Conservation (phyloP, 768 basidiomycete species). For the Xerocomellus intermedius region DNA sequence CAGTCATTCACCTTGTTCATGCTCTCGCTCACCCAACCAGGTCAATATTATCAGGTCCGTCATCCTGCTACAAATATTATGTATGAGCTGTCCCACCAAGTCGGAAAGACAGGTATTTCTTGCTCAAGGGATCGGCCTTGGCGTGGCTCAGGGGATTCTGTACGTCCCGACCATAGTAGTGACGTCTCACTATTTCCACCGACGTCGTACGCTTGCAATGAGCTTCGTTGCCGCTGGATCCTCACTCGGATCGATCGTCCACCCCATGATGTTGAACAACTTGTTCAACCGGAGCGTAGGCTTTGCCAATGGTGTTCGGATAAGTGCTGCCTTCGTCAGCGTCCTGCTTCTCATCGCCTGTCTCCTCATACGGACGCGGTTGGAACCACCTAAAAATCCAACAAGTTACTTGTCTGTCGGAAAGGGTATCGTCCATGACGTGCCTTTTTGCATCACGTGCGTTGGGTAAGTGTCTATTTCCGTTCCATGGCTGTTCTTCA, state of each 20-base stretch:
- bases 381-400: slow-evolving; percentile 30
- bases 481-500: neutral
- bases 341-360: slow-evolving; percentile 35
- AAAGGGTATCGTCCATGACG: slow-evolving; percentile 13
- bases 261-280: slow-evolving; percentile 34
- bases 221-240: slow-evolving; percentile 42
- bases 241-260: slow-evolving; percentile 27
- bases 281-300: slow-evolving; percentile 14
- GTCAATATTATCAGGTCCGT: slow-evolving; percentile 43
- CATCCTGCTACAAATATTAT: neutral
- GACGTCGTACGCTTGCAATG: slow-evolving; percentile 42
- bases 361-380: slow-evolving; percentile 38
- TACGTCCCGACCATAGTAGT: slow-evolving; percentile 46
- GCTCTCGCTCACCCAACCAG: slow-evolving; percentile 43
- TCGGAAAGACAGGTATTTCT: slow-evolving; percentile 42
- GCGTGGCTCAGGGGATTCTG: slow-evolving; percentile 45
- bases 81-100: neutral
- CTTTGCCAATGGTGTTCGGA: slow-evolving; percentile 51
- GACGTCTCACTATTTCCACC: slow-evolving; percentile 45
- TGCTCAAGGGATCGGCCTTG: slow-evolving; percentile 46
- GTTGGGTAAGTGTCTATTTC: slow-evolving; percentile 18
- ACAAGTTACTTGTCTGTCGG: slow-evolving; percentile 17
- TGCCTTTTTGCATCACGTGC: slow-evolving; percentile 18
- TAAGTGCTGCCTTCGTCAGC: slow-evolving; percentile 43
- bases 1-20: slow-evolving; percentile 42